phyloP scores from a whole-genome alignment of 2,329 filamentous ascomycete species.

The Coniochaeta ligniaria region DNA sequence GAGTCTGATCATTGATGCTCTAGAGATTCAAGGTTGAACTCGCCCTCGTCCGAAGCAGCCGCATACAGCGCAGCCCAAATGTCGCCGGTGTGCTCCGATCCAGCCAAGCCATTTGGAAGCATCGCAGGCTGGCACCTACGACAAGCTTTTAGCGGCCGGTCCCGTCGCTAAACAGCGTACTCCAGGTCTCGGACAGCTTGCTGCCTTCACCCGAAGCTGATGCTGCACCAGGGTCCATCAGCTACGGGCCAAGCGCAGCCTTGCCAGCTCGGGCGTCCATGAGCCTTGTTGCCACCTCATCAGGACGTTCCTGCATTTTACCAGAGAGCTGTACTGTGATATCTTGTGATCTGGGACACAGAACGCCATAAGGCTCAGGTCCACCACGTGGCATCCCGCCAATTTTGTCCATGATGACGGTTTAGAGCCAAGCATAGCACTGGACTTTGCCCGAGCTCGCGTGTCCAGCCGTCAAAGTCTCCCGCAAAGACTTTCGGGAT shows the following conservation, averaged over 20 bases:
- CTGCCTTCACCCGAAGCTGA: background rate
- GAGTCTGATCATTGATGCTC: background rate
- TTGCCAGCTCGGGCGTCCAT: background rate
- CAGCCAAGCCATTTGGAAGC: background rate
- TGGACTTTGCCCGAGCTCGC: too few species aligned
- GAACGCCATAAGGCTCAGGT: too few species aligned
- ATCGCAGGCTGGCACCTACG: background rate
- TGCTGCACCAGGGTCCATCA: background rate
- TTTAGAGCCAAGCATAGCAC: too few species aligned
- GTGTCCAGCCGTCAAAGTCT: too few species aligned
- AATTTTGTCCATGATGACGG: too few species aligned
- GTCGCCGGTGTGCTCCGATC: background rate
- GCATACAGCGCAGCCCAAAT: background rate
- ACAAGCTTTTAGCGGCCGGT: background rate
- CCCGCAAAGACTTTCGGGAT: too few species aligned
- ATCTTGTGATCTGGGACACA: too few species aligned
- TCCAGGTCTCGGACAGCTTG: background rate
- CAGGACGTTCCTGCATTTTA: background rate
- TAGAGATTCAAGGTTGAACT: background rate
- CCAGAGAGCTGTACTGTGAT: too few species aligned
- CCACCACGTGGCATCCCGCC: too few species aligned
- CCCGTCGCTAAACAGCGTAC: background rate
- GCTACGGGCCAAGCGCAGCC: background rate
- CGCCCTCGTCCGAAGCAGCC: background rate
- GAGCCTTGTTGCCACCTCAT: background rate